Base-by-base conservation (phyloP, 208 protist genomes). In the Tritrichomonas musculus region DNA sequence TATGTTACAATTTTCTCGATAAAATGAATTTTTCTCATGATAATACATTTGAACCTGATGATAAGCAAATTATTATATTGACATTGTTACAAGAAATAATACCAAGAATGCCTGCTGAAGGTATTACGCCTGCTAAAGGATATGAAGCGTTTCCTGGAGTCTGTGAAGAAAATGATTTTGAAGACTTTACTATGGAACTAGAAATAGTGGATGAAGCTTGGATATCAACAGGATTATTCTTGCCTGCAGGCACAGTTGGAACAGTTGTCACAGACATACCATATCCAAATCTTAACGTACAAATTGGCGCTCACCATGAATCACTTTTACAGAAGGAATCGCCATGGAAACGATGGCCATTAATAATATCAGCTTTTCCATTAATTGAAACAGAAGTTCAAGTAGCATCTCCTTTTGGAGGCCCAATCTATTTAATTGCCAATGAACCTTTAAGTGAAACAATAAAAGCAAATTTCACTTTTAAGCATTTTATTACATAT, bases 341-440 rank as follows among this genome's bases (percentile, higher is more conserved):
- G 30, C 77, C 77, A 39, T 88, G 77, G 77, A 88, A 88, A 47
- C 8, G 77, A 33, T 88, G 77, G 77, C 77, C 77, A 33, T 47
- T 20, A 20, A 49, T 88, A 17, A 47, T 88, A 20, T 14, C 9
- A 0, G 77, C 77, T 20, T 88, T 39, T 57, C 25, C 44, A 57
- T 17, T 50, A 1, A 88, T 57, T 20, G 0, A 49, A 57, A 36
- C 14, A 13, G 9, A 8, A 27, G 57, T 47, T 39, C 27, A 88
- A 39, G 27, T 88, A 20, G 44, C 41, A 5, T 88, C 77, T 14
- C 77, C 44, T 39, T 53, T 57, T 39, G 77, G 77, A 33, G 77
- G 77, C 20, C 44, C 47, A 27, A 47, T 88, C 0, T 88, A 55
- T 33, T 57, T 88, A 39, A 47, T 14, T 22, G 47, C 47, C 5